Evolutionary conservation across 1,284 basidiomycete genomes (phyloP), one percentile per base, ranked within the genome.

Genomic region (Crucibulum cyathiforme): DNA sequence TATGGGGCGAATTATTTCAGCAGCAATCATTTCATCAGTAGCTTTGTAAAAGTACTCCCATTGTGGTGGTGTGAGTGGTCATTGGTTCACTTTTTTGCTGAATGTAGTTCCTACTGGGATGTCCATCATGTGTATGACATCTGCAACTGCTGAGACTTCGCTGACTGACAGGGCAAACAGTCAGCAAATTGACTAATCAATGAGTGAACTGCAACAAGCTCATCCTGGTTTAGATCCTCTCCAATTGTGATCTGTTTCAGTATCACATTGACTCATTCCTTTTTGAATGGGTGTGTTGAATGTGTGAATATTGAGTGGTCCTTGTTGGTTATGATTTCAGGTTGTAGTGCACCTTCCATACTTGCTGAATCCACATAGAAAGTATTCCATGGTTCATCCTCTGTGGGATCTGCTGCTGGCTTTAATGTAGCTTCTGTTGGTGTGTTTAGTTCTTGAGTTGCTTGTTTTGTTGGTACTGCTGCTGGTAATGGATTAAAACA

Each of bases 11-110:
- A 80, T 72, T 19, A 78, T 71, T 1, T 63, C 72, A 0, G 76
- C 73, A 5, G 61, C 68, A 5, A 75, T 49, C 66, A 80, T 70
- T 34, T 73, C 67, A 43, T 77, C 71, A 2, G 78, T 60, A 15
- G 61, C 67, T 1, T 37, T 54, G 36, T 74, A 41, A 2, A 79
- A 54, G 57, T 66, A 77, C 34, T 60, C 43, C 13, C 57, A 57
- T 57, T 78, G 74, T 1, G 67, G 65, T 39, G 69, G 69, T 5
- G 69, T 74, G 1, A 74, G 59, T 6, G 69, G 66, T 6, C 62
- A 52, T 36, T 68, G 69, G 15, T 63, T 39, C 1, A 68, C 58
- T 53, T 68, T 71, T 2, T 53, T 67, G 2, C 36, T 36, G 52
- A 75, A 74, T 37, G 24, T 61, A 0, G 59, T 53, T 13, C 59